phyloP scores from a whole-genome alignment of 2,329 filamentous ascomycete species.

The Penicillium sp. region DNA sequence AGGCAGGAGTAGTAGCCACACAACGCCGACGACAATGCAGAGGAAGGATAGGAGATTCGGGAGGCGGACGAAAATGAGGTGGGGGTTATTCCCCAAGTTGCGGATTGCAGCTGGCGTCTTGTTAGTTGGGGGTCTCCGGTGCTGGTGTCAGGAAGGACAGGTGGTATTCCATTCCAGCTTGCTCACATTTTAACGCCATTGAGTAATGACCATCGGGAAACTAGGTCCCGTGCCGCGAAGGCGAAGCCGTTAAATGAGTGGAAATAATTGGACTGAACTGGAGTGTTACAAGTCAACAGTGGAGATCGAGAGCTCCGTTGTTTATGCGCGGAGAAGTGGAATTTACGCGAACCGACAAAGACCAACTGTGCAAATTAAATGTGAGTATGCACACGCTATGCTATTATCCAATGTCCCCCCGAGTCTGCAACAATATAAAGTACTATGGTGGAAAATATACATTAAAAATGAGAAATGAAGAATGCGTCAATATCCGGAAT shows the following conservation, averaged over 20 bases:
- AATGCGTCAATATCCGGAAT: slow-evolving; percentile 24
- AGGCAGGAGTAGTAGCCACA: slow-evolving; percentile 87
- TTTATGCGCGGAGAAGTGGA: slow-evolving; percentile 23
- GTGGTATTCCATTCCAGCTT: neutral
- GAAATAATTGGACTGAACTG: slow-evolving; percentile 6
- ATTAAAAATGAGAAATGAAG: slow-evolving; percentile 28
- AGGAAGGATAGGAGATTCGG: slow-evolving; percentile 85
- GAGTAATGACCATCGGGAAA: slow-evolving; percentile 28
- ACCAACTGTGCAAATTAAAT: slow-evolving; percentile 33
- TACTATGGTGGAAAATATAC: slow-evolving; percentile 32
- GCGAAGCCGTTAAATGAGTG: slow-evolving; percentile 10
- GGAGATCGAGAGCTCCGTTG: slow-evolving; percentile 21
- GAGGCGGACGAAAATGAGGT: slow-evolving; percentile 68
- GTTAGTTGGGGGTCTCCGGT: slow-evolving; percentile 3
- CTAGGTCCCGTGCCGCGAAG: slow-evolving; percentile 24
- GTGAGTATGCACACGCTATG: slow-evolving; percentile 24
- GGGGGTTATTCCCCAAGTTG: slow-evolving; percentile 72
- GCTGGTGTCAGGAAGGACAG: slow-evolving; percentile 3
- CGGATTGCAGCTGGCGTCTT: slow-evolving; percentile 39
- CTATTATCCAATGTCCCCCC: slow-evolving; percentile 13
- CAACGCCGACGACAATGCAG: slow-evolving; percentile 79
- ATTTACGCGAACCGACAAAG: slow-evolving; percentile 35
- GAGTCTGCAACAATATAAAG: slow-evolving; percentile 14
- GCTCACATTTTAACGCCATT: slow-evolving; percentile 46
- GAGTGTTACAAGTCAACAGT: slow-evolving; percentile 11